Conservation (phyloP, 2,329 filamentous ascomycete species). For the Cercospora citrullina region DNA sequence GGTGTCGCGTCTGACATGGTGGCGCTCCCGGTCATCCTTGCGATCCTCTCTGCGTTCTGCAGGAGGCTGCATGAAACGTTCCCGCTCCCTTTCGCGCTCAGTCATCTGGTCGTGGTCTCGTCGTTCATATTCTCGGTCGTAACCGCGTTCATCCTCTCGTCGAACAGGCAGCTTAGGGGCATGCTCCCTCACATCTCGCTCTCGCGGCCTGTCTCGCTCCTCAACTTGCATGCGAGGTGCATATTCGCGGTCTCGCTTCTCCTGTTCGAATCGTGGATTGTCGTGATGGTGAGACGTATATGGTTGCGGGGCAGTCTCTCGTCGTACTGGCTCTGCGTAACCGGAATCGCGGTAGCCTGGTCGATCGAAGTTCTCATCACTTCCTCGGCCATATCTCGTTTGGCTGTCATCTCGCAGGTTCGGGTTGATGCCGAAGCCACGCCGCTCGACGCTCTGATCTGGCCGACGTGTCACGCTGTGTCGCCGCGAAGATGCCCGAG, state of each 20-base stretch:
- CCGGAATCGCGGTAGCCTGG: slow-evolving; percentile 37
- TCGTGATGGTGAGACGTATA: slow-evolving; percentile 28
- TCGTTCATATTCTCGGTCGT: slow-evolving; percentile 26
- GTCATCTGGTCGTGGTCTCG: slow-evolving; percentile 29
- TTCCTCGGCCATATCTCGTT: slow-evolving; percentile 36
- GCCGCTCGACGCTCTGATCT: slow-evolving; percentile 47
- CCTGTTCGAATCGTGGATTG: slow-evolving; percentile 30
- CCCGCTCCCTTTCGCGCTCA: slow-evolving; percentile 34
- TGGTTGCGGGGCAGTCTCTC: slow-evolving; percentile 33
- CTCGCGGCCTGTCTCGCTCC: slow-evolving; percentile 34
- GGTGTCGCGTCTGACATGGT: slow-evolving; percentile 32
- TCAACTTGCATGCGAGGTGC: slow-evolving; percentile 31
- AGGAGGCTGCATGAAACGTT: slow-evolving; percentile 20
- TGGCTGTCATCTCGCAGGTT: slow-evolving; percentile 25
- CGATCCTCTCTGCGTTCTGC: slow-evolving; percentile 23
- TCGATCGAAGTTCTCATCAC: slow-evolving; percentile 46
- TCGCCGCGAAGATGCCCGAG: slow-evolving; percentile 39
- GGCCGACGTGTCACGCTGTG: slow-evolving; percentile 42
- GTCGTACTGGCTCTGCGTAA: slow-evolving; percentile 32
- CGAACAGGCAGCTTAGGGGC: slow-evolving; percentile 32
- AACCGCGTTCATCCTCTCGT: slow-evolving; percentile 36
- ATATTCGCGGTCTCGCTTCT: slow-evolving; percentile 33
- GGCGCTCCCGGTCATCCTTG: slow-evolving; percentile 31
- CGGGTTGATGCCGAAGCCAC: slow-evolving; percentile 50
- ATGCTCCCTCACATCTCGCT: slow-evolving; percentile 33